phyloP scores from a whole-genome alignment of 192 early-diverging fungal species.

The Spizellomyces sp. region DNA sequence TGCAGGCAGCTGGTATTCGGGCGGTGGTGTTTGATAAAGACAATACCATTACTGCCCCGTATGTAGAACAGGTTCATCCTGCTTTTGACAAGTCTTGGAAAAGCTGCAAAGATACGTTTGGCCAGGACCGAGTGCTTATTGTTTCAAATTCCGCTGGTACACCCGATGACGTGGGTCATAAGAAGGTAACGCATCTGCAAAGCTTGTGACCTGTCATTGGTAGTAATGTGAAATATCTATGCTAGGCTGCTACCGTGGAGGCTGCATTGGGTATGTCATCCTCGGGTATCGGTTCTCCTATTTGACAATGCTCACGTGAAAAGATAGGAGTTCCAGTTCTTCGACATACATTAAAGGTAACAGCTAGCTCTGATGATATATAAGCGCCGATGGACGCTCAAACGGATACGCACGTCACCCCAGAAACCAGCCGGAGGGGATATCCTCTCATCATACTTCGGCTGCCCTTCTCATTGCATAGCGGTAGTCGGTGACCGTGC shows the following conservation, averaged over 20 bases:
- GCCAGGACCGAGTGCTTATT: slow-evolving; percentile 65
- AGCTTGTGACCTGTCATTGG: neutral
- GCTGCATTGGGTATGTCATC: slow-evolving; percentile 41
- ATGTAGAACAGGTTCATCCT: slow-evolving; percentile 66
- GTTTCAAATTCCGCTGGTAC: slow-evolving; percentile 95
- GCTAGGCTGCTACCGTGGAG: slow-evolving; percentile 28
- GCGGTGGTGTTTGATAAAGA: slow-evolving; percentile 96
- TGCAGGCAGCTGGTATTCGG: slow-evolving; percentile 63
- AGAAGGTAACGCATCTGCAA: slow-evolving; percentile 35
- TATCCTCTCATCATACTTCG: slow-evolving; percentile 58
- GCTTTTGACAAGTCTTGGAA: slow-evolving; percentile 74
- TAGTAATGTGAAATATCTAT: too few species aligned
- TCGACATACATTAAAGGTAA: slow-evolving; percentile 45
- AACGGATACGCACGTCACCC: neutral
- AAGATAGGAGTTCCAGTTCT: slow-evolving; percentile 49
- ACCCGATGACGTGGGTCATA: slow-evolving; percentile 60
- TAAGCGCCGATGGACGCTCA: too few species aligned
- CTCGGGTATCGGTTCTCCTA: too few species aligned
- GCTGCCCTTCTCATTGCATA: slow-evolving; percentile 38
- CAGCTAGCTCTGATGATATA: neutral
- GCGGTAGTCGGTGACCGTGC: slow-evolving; percentile 87
- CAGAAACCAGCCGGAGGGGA: slow-evolving; percentile 80
- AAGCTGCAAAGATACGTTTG: slow-evolving; percentile 64
- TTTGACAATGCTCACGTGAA: too few species aligned
- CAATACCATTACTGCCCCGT: slow-evolving; percentile 91